Conservation (phyloP, 176 grass and related monocot genomes). For the Ampelocalamus luodianensis region DNA sequence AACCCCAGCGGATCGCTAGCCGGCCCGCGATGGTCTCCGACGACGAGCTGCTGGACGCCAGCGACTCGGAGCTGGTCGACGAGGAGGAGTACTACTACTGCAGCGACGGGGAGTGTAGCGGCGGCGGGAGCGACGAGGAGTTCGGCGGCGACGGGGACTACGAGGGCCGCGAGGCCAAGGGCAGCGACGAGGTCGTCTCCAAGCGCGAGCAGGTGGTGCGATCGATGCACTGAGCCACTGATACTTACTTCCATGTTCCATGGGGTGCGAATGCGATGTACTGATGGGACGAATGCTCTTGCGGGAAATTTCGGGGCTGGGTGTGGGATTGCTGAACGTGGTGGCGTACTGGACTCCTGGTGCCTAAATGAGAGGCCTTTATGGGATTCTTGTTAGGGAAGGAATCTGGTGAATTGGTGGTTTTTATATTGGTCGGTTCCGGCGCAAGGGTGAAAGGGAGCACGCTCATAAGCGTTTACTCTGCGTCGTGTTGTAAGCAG, state of each 20-base stretch:
- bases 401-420: not conserved
- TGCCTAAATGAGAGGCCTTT: not conserved
- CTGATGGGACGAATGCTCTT: not conserved
- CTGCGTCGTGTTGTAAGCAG: not conserved
- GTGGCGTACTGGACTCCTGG: not conserved
- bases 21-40: conserved; percentile 27
- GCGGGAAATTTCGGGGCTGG: not conserved
- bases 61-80: not conserved
- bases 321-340: not conserved
- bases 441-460: not conserved
- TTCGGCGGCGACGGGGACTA: not conserved
- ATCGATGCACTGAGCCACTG: not conserved
- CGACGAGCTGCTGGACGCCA: not conserved
- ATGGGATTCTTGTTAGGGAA: not conserved
- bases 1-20: not conserved
- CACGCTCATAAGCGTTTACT: not conserved
- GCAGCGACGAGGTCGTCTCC: not conserved
- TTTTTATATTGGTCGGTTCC: not conserved
- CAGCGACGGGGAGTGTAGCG: conserved; percentile 14
- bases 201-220: conserved; percentile 21
- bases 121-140: not conserved
- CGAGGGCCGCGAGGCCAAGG: not conserved
- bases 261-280: not conserved
- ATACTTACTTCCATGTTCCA: not conserved
- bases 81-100: conserved; percentile 20